phyloP scores from a whole-genome alignment of 2,329 filamentous ascomycete species.

The Epichloe brachyelytri region DNA sequence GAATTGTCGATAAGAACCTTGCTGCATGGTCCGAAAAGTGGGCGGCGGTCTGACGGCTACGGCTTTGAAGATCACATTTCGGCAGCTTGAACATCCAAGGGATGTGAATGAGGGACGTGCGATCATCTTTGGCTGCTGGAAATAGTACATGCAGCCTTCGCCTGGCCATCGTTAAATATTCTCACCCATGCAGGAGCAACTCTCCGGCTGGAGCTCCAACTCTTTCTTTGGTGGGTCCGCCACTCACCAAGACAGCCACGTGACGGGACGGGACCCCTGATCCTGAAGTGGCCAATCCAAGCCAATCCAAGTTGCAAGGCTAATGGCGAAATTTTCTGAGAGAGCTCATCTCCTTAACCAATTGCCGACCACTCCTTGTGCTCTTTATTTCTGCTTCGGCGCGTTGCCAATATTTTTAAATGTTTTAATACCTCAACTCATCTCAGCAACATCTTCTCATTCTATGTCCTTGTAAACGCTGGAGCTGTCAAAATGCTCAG shows the following conservation, averaged over 20 bases:
- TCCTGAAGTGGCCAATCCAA: slow-evolving; percentile 3
- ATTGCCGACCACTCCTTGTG: slow-evolving; percentile 2
- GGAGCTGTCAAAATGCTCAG: slow-evolving; percentile 20
- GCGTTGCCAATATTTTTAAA: slow-evolving; percentile 3
- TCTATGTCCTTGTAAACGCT: not conserved
- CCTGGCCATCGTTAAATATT: not conserved
- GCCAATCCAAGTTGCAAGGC: slow-evolving; percentile 1
- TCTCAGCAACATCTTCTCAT: not conserved
- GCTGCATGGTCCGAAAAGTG: slow-evolving; percentile 13
- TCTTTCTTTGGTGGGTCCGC: slow-evolving; percentile 4
- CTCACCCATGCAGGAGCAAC: not conserved
- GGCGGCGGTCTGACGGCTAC: slow-evolving; percentile 13
- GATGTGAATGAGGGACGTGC: slow-evolving; percentile 16
- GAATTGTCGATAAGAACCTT: slow-evolving; percentile 9
- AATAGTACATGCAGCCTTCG: not conserved
- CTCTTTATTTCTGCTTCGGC: not conserved
- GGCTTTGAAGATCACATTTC: slow-evolving; percentile 17
- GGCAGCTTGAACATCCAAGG: slow-evolving; percentile 20
- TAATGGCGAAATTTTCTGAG: slow-evolving; percentile 17
- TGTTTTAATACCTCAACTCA: slow-evolving; percentile 11
- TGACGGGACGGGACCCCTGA: slow-evolving; percentile 6
- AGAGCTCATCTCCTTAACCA: slow-evolving; percentile 5
- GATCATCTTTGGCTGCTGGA: slow-evolving; percentile 14
- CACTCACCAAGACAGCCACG: slow-evolving; percentile 3
- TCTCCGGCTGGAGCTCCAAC: not conserved